Base-by-base conservation (phyloP, 345 rosid genomes). In the Salix brachista region DNA sequence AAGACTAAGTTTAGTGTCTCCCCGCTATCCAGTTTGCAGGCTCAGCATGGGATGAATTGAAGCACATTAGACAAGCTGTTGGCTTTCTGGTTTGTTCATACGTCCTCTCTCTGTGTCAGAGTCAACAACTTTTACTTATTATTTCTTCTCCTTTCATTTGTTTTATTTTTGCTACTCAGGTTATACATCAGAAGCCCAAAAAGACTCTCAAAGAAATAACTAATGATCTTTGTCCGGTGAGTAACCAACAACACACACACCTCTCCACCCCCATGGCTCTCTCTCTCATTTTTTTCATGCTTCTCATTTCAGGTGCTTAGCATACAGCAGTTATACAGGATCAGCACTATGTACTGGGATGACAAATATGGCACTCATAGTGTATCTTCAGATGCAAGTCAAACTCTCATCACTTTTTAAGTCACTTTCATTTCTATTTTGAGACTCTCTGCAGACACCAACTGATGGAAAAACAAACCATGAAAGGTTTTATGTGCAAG, bases 311-410 rank as follows among this genome's bases (percentile, higher is more conserved):
- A 94, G 98, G 93, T 88, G 7, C 92, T 94, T 78, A 94, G 97
- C 85, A 86, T 94, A 82, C 98, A 94, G n/a, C 98, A 94, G 83
- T 79, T 94, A 79, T 94, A 94, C 85, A 82, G 98, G 84, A 91
- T 94, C 76, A 91, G 96, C 81, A 94, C 98, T 7, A 94, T 94
- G 97, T 94, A 94, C 82, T 94, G 97, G 97, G 98, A 94, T 82
- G 98, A 92, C 85, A 94, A 94, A 77, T 92, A 92, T 62, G 98
- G 97, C 72, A 92, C 97, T 0, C 98, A 91, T 69, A 94, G 90
- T 17, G 98, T 92, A 50, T 94, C 97, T 65, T 89, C 97, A 26
- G 97, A 94, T 60, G 98, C 92, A 85, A 87, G 94, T 77, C 21
- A 8, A 32, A 30, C 23, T 68, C 39, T 30, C 18, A 8, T 11